A percentile compares a stretch with the other conserved stretches of the same genome.
These are phyloP conservation scores for Lachancea meyersii DNA, from an alignment of 805 yeast genomes.

Conservation along the genomic window DNA sequence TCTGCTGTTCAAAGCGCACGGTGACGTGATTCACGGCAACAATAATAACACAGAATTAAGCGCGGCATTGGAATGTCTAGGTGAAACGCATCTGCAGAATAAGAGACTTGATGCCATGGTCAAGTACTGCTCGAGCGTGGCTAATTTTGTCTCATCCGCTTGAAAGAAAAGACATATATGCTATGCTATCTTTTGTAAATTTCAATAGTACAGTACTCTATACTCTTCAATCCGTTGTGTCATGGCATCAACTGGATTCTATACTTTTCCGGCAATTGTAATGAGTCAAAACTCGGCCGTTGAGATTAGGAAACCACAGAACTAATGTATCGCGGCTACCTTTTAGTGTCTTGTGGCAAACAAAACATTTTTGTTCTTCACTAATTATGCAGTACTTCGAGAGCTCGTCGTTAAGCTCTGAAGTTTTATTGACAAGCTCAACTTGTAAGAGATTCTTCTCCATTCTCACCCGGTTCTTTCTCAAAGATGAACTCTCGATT, in stretches of 20 bases:
- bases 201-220: neutral
- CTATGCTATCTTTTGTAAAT: neutral
- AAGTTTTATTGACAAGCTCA: slow-evolving; percentile 43
- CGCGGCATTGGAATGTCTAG: slow-evolving; percentile 47
- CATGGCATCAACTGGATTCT: neutral
- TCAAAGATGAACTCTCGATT: slow-evolving; percentile 37
- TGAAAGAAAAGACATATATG: slow-evolving; percentile 6
- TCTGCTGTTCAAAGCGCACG: slow-evolving; percentile 70
- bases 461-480: slow-evolving; percentile 38
- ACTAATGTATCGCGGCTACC: slow-evolving; percentile 9
- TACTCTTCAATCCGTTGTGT: neutral
- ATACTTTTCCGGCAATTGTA: slow-evolving; percentile 24
- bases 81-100: slow-evolving; percentile 37
- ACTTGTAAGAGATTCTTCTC: slow-evolving; percentile 48
- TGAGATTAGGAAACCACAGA: slow-evolving; percentile 12
- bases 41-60: slow-evolving; percentile 37
- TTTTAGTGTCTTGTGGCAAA: slow-evolving; percentile 54
- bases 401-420: slow-evolving; percentile 36
- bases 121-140: slow-evolving; percentile 77
- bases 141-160: slow-evolving; percentile 45
- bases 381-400: slow-evolving; percentile 36
- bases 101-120: slow-evolving; percentile 57
- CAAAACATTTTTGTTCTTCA: slow-evolving; percentile 45
- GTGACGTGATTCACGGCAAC: slow-evolving; percentile 58
- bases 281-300: slow-evolving; percentile 21